Percentiles rank a stretch among this genome's conserved stretches.
Conservation (phyloP, 768 basidiomycete genomes). For the Suillus brevipes region DNA sequence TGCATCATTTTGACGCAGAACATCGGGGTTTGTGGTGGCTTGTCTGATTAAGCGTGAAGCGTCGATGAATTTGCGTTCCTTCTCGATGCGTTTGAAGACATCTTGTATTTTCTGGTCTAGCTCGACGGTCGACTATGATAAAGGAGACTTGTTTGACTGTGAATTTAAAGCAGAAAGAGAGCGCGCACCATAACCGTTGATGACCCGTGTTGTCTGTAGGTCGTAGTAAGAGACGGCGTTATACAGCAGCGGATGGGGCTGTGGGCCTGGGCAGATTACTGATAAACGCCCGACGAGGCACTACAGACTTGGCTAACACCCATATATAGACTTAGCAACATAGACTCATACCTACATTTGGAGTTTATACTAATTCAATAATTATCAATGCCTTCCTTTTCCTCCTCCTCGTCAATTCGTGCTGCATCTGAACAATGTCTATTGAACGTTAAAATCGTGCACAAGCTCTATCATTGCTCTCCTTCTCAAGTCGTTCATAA, state of each 20-base stretch:
- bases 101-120: conserved; percentile 94
- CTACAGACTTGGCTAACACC: conserved; percentile 29
- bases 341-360: not conserved
- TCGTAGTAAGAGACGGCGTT: conserved; percentile 21
- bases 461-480: conserved; percentile 40
- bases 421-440: conserved; percentile 44
- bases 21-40: conserved; percentile 86
- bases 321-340: conserved; percentile 18
- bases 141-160: conserved; percentile 8
- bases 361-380: not conserved
- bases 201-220: conserved; percentile 7
- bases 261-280: conserved; percentile 23
- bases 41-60: conserved; percentile 74
- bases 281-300: conserved; percentile 20
- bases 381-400: conserved; percentile 33
- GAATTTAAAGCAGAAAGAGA: conserved; percentile 14
- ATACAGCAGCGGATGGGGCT: conserved; percentile 24
- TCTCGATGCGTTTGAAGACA: conserved; percentile 86
- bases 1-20: conserved; percentile 75
- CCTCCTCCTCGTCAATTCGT: conserved; percentile 36
- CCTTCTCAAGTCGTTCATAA: conserved; percentile 30
- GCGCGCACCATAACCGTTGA: conserved; percentile 33
- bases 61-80: conserved; percentile 90
- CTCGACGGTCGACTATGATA: conserved; percentile 41
- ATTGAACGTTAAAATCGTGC: conserved; percentile 48